Base-by-base conservation (phyloP, 345 rosid genomes). In the Gynandropsis gynandra region DNA sequence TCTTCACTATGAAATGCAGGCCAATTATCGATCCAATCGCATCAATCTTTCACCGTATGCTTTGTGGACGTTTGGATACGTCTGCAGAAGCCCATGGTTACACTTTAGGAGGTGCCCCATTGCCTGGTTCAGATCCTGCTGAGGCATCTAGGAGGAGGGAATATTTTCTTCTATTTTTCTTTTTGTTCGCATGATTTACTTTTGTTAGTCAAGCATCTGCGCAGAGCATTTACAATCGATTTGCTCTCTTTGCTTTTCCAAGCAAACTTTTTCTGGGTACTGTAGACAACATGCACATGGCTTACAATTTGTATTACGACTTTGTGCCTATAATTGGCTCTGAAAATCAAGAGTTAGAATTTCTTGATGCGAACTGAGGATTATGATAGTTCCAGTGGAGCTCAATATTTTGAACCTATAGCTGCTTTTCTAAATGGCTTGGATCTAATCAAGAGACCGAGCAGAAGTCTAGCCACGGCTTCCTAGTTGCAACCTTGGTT, bases 111-210 rank as follows among this genome's bases (percentile, higher is more conserved):
- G 79, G 85, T 37, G 73, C 83, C 32, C 71, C 94, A 15, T 73
- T 93, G 63, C 97, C 82, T n/a, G 95, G 95, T 61, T 93, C 97
- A 56, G 95, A 93, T 63, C 86, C 95, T 34, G 76, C 80, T 35
- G 99, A 93, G 74, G 85, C 99, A 53, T 76, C 99, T 40, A 79
- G 99, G 67, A 88, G 97, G 69, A 85, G 99, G 99, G 85, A 72
- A 56, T 10, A 38, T 42, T 37, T 24, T 5, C 16, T 35, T 37
- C 33, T 18, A 18, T 27, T 32, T 44, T 42, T 9, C 8, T 12
- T 16, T 59, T 32, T n/a, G n/a, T n/a, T n/a, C n/a, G 10, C 27
- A 33, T 41, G 41, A 33, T 47, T 42, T n/a, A 13, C 12, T 60
- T 37, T 6, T 60, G 20, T 4, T 27, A 4, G 27, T 40, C 45